Evolutionary conservation across 371 early-diverging fungal species (phyloP), one percentile per base, ranked within the genome.

Genomic region (Entomophthora muscae): DNA sequence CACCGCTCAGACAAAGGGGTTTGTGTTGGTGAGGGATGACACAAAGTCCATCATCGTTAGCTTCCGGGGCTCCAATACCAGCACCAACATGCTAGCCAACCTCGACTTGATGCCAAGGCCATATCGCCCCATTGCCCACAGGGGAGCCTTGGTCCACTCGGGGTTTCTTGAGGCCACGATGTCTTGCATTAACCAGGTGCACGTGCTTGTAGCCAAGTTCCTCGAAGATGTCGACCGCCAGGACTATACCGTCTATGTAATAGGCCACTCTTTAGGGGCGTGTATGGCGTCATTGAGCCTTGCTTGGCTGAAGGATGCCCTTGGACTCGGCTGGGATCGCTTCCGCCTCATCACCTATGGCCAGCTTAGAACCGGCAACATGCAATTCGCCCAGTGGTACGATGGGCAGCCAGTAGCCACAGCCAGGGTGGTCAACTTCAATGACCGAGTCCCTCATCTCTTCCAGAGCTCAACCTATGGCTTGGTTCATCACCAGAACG

Each of bases 331-430:
- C 31, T 57, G 13, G 26, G 26, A 24, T 17, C 58, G 31, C 17
- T 57, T 57, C 58, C 58, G 31, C 12, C 27, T 57, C 29, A 29
- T 24, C 29, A 57, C 58, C 29, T 57, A 57, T 26, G 58, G 58
- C 26, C 58, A 57, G 31, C 58, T 28, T 3, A 26, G 26, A 7
- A 57, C 58, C 29, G 58, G 58, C 3, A 57, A 57, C 58, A 1
- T 31, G 3, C 26, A 29, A 29, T 57, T 57, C 21, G 58, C 58
- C 7, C 1, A 13, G 13, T 57, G 31, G 29, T 28, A 24, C 12
- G 31, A 57, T 21, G 3, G 10, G 2, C 31, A 22, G 21, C 58
- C 58, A 57, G 29, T 29, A 3, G 26, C 12, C 13, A 31, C 26
- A 31, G 13, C 31, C 3, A 13, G 58, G 31, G 31, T 26, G 2